Base-by-base conservation (phyloP, 2,329 filamentous ascomycete genomes). In the Daldinia sp. region DNA sequence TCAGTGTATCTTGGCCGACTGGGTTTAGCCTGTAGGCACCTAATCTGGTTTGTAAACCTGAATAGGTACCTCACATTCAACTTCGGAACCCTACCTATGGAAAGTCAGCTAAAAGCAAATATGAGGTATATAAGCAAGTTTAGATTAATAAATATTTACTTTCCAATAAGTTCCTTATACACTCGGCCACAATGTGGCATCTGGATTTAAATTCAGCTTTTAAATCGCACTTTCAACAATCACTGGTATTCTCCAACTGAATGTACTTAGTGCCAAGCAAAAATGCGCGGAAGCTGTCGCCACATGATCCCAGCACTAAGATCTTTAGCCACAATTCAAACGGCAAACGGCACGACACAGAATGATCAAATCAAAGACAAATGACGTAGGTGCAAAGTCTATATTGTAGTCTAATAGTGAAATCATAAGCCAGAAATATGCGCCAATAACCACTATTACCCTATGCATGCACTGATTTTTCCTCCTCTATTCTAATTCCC, bases 341-440 rank as follows among this genome's bases (percentile, higher is more conserved):
- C 28, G 26, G 46, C 26, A 51, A 42, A 18, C 15, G 39, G 37
- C 44, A 48, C 5, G 28, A 20, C n/a, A 15, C 39, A 18, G 20
- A 28, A 48, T 48, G 28, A 48, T 12, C 13, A n/a, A 28, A 51
- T n/a, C 15, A 18, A 51, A 33, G 42, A 46, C 42, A 51, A 30
- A 51, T 51, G 46, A 51, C 46, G 46, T 51, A 51, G 46, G 26
- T 51, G 26, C 26, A 51, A 50, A 15, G 28, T 50, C 6, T 48
- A 28, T 48, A 48, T 48, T 48, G 44, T 48, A 48, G 23, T 48
- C 46, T 51, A 51, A 50, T 30, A 50, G 46, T 10, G 46, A 50
- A n/a, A 51, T 4, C 15, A 51, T n/a, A 26, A 51, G 46, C 46
- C 26, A 15, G 44, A 48, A 48, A 48, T 15, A 48, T 28, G 44